Conservation (phyloP, 2,329 filamentous ascomycete species). For the Fusarium sp. region DNA sequence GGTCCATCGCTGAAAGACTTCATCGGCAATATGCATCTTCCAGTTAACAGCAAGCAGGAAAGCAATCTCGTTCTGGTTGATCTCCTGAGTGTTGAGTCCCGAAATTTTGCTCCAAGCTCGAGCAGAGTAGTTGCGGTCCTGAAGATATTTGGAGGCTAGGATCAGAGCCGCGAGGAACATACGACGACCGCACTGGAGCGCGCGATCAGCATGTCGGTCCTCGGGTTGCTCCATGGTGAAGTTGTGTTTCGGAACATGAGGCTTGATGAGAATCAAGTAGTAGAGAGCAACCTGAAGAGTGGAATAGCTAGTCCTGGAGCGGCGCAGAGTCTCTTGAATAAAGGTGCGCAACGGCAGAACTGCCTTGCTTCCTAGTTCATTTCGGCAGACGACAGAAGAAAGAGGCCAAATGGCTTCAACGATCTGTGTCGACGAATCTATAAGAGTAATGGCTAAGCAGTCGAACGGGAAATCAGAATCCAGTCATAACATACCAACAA, state of each 20-base stretch:
- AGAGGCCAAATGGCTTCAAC: constrained; percentile 98
- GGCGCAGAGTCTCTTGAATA: constrained; percentile 95
- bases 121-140: constrained; percentile 97
- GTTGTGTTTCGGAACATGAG: constrained; percentile 85
- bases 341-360: constrained; percentile 94
- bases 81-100: constrained; percentile 91
- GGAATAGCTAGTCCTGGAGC: constrained; percentile 96
- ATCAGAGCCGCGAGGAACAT: constrained; percentile 98
- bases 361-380: constrained; percentile 79
- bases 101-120: constrained; percentile 99
- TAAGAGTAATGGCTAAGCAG: constrained; percentile 53
- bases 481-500: constrained; percentile 86
- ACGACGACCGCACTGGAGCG: constrained; percentile 93
- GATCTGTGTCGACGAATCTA: constrained; percentile 97
- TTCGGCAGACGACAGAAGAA: constrained; percentile 83
- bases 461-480: constrained; percentile 33
- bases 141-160: constrained; percentile 96
- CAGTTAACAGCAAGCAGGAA: constrained; percentile 93
- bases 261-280: constrained; percentile 94
- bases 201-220: constrained; percentile 79
- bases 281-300: constrained; percentile 97
- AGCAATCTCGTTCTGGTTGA: constrained; percentile 96
- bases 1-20: constrained; percentile 92
- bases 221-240: constrained; percentile 89
- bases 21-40: constrained; percentile 93